Evolutionary conservation across 2,329 filamentous ascomycete genomes (phyloP).

Genomic region (Sclerotinia glacialis): DNA sequence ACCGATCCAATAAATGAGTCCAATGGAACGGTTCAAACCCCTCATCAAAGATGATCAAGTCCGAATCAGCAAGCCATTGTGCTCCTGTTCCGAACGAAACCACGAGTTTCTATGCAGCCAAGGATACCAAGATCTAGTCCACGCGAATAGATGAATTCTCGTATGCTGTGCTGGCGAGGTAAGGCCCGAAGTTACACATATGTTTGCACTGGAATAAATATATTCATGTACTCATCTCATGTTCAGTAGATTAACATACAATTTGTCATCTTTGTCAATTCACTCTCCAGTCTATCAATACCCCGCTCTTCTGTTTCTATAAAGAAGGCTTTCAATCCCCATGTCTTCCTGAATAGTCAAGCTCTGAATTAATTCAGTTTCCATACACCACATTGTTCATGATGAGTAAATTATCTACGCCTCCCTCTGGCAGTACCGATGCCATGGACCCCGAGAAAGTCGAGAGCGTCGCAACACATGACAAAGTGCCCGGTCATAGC

Average conservation of each 20-base stretch:
- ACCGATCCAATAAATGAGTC: neutral
- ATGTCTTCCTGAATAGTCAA: neutral
- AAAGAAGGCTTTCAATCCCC: neutral
- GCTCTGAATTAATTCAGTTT: neutral
- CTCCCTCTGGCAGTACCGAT: neutral
- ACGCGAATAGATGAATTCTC: neutral
- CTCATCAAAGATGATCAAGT: neutral
- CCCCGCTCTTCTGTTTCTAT: neutral
- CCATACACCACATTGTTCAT: neutral
- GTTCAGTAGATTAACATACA: too few species aligned
- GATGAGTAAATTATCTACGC: neutral
- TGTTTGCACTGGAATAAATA: neutral
- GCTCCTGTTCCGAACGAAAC: neutral
- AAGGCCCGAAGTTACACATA: slow-evolving; percentile 2
- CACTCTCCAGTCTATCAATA: neutral
- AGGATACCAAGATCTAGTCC: neutral
- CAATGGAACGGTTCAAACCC: neutral
- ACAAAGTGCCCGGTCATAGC: slow-evolving; percentile 30
- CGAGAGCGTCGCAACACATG: neutral
- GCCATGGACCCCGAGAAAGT: neutral
- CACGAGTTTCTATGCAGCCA: neutral
- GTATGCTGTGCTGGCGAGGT: neutral
- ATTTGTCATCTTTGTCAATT: neutral
- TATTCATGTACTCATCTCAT: neutral
- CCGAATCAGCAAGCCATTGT: neutral